These are phyloP conservation scores for Mycena vitilis DNA, from an alignment of 768 basidiomycete species.

Conservation along the genomic window DNA sequence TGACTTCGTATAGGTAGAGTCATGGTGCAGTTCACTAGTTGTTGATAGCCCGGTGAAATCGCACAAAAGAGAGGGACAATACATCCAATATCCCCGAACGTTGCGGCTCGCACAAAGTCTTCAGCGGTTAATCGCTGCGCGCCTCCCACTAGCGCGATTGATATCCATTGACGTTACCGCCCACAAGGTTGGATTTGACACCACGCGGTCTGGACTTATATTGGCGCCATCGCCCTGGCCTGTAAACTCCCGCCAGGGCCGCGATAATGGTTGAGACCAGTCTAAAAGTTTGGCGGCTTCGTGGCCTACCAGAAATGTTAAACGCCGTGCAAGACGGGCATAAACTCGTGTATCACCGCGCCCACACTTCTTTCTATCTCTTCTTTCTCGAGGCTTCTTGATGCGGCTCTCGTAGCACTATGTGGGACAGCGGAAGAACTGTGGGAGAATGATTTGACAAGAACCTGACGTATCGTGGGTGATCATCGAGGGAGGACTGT, in stretches of 20 bases:
- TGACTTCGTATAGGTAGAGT: no score
- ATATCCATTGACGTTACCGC: slow-evolving; percentile 5
- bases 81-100: slow-evolving; percentile 1
- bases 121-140: neutral
- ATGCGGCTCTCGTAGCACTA: neutral
- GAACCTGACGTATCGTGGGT: neutral
- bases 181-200: slow-evolving; percentile 11
- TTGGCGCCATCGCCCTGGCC: neutral
- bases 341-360: slow-evolving; percentile 1
- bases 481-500: neutral
- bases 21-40: neutral
- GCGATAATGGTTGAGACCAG: neutral
- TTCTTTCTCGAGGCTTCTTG: slow-evolving; percentile 6
- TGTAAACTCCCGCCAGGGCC: neutral
- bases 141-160: slow-evolving; percentile 6
- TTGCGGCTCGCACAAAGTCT: slow-evolving; percentile 12
- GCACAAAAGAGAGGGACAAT: neutral
- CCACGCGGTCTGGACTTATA: neutral
- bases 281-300: neutral
- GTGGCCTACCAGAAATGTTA: neutral
- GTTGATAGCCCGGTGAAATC: slow-evolving; percentile 7
- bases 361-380: slow-evolving; percentile 3
- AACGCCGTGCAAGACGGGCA: neutral
- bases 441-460: neutral
- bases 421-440: neutral